Base-by-base conservation (phyloP, 768 basidiomycete species). In the Kwoniella europaea region DNA sequence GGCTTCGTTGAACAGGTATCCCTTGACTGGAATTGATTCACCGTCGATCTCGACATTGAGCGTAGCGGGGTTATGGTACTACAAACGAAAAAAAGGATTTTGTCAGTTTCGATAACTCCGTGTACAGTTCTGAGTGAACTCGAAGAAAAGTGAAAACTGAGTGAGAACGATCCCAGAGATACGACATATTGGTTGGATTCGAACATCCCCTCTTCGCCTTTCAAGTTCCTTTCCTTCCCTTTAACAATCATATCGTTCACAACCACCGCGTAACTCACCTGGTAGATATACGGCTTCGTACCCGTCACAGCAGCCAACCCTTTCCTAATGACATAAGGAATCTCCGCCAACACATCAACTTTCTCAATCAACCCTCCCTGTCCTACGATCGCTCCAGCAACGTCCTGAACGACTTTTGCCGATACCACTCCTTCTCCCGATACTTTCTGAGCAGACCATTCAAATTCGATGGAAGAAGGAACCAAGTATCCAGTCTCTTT, bases 301-400 rank as follows among this genome's bases (percentile, higher is more conserved):
- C 93, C 92, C 50, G 94, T 90, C 46, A 94, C 94, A 78, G 96
- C 96, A 79, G 91, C 93, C 74, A 99, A 90, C 71, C 94, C 91
- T 83, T 94, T 89, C 86, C 94, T 93, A 82, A 99, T 85, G 65
- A 96, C 89, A 71, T 91, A 90, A 12, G 97, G 97, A 73, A 97
- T 92, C 86, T 99, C 95, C 5, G 92, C 94, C 10, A 99, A 88
- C 2, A 98, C 90, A 78, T 99, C 94, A 29, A 98, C 92, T 74
- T 82, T 82, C 71, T 83, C 81, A 13, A 82, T 80, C 70, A 83
- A 72, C 27, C 84, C 84, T 24, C 78, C 82, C 65, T 85, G 83
- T 29, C 88, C 84, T 61, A 85, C 82, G 43, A 87, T 85, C 22
- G 85, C 75, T 46, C 92, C 72, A 22, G 86, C 86, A 12, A 89